These are phyloP conservation scores for Tricholomella constricta DNA, from an alignment of 768 basidiomycete species.

Conservation along the genomic window DNA sequence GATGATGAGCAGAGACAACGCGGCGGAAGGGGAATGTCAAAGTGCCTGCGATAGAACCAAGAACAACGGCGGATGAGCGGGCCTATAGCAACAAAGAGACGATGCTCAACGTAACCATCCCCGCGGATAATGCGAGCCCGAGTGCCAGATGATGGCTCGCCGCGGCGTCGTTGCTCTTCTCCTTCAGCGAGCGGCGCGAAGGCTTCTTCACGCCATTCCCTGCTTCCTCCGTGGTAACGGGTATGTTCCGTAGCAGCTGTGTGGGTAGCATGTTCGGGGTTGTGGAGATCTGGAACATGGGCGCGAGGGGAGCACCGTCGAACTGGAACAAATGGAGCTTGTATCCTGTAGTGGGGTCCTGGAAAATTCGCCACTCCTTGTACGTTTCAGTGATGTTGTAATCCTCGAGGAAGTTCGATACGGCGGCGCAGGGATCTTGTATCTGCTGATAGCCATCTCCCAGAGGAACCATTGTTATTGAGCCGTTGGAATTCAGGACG, in stretches of 20 bases:
- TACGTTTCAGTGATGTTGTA: constrained; percentile 81
- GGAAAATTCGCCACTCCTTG: constrained; percentile 68
- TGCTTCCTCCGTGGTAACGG: constrained; percentile 19
- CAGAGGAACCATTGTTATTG: constrained; percentile 72
- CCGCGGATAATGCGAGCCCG: constrained; percentile 29
- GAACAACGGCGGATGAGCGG: not conserved
- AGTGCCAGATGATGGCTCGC: constrained; percentile 22
- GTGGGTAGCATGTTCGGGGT: constrained; percentile 90
- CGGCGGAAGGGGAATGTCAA: constrained; percentile 3
- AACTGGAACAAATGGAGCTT: constrained; percentile 79
- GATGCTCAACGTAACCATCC: constrained; percentile 29
- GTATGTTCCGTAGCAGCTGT: constrained; percentile 56
- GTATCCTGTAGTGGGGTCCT: constrained; percentile 59
- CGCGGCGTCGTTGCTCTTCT: constrained; percentile 26
- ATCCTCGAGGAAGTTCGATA: constrained; percentile 82
- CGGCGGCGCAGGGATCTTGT: constrained; percentile 89
- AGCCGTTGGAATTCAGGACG: constrained; percentile 70
- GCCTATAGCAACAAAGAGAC: constrained; percentile 35
- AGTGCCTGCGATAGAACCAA: constrained; percentile 10
- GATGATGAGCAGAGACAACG: constrained; percentile 16
- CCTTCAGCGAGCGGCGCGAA: constrained; percentile 16
- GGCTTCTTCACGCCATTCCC: constrained; percentile 25
- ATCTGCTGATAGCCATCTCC: constrained; percentile 93
- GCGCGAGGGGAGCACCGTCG: constrained; percentile 77
- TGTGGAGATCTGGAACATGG: constrained; percentile 63